Base-by-base conservation (phyloP, 768 basidiomycete species). In the Tricholoma bakamatsutake region DNA sequence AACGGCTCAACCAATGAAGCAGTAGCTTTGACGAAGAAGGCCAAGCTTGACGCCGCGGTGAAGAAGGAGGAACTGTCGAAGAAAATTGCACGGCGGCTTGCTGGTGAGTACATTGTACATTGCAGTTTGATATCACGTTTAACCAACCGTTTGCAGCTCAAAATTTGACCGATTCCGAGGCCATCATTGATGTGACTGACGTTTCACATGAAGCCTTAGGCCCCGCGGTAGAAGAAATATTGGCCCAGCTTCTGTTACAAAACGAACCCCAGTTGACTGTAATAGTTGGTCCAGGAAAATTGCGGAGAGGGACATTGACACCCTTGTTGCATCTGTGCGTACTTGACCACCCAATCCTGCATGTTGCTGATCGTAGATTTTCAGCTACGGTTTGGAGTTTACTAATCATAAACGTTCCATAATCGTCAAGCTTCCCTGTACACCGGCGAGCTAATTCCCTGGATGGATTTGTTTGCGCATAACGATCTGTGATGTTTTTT, bases 301-400 rank as follows among this genome's bases (percentile, higher is more conserved):
- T n/a, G n/a, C n/a, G n/a, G n/a, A n/a, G n/a, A n/a, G n/a, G n/a
- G n/a, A n/a, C n/a, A n/a, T n/a, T n/a, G n/a, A n/a, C n/a, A 40
- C 5, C 28, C 1, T 24, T 30, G 21, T 34, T 57, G 12, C 48
- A 57, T 4, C 24, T 45, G 61, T 61, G 33, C 30, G 61, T 55
- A 8, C 17, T 34, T 43, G 13, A 52, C 17, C 6, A 30, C 3
- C 10, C 24, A 33, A 37, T 27, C 21, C 13, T 51, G 9, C n/a
- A 6, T 24, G 33, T 4, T 37, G 3, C 27, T 35, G 24, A 31
- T 56, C 12, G 35, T 28, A 13, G n/a, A 9, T 46, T 34, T 24
- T 21, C 4, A 45, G 43, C 12, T 12, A 13, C 12, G 12, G 12
- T 27, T 27, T 45, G 10, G 4, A 45, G 12, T 2, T 5, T 15